Evolutionary conservation across 2,329 filamentous ascomycete genomes (phyloP), one percentile per base, ranked within the genome.

Genomic region (Colletotrichum lindemuthianum): DNA sequence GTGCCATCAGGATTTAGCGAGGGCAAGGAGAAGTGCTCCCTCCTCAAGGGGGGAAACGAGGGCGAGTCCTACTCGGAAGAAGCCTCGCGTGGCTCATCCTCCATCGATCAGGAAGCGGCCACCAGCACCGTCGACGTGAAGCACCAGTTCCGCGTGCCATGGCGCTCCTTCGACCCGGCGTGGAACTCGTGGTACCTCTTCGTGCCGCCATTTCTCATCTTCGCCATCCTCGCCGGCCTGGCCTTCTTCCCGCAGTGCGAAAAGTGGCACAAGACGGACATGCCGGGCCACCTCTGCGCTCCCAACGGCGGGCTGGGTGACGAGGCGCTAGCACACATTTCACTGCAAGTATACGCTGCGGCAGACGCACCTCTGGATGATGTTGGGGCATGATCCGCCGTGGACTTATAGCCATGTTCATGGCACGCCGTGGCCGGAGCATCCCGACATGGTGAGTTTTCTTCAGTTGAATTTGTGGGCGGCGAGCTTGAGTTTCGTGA

Each of bases 241-340:
- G 60, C 54, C 4, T 59, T 63, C 54, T 63, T 59, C 34, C 60
- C 60, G 5, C 53, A 54, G 4, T 63, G 60, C 48, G 60, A 59
- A 37, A 13, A 16, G 4, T 59, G 60, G 24, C 60, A 13, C 15
- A 43, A 45, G 15, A 40, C 37, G 24, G 52, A 61, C 13, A 56
- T 45, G 5, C 52, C 54, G 10, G 60, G 60, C 6, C 59, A 63
- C 15, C 54, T 53, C 41, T 59, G 54, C 54, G 54, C 60, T 3
- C 54, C 60, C 10, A 52, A 59, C 41, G 60, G 48, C 54, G 2
- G 54, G 54, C 4, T 58, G 54, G 48, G 60, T 52, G 1, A 47
- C 60, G 13, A 44, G 59, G 45, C 58, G 53, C 24, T 54, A 63
- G 13, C 60, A 63, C 32, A 63, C 47, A 5, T 63, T 51, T 15